Conservation (phyloP, 2,329 filamentous ascomycete genomes). For the Ophiostoma himal-ulmi region DNA sequence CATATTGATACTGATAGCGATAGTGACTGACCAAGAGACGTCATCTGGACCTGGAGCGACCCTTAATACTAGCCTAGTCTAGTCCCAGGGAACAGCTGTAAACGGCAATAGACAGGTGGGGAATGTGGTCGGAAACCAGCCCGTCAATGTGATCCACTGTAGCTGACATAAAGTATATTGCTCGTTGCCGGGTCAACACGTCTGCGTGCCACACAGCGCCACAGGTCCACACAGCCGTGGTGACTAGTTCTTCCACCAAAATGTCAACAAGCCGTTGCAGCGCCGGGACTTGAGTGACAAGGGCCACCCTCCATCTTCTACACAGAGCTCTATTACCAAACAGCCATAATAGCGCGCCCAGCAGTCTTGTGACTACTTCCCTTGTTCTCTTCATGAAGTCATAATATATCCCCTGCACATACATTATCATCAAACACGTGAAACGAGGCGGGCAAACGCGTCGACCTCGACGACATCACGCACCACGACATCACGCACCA, state of each 20-base stretch:
- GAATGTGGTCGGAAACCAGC: not conserved
- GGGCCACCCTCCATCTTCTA: conserved; percentile 6
- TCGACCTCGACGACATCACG: not conserved
- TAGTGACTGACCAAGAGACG: conserved; percentile 9
- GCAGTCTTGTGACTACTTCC: not conserved
- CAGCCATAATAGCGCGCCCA: not conserved
- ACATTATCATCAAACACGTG: conserved; percentile 7
- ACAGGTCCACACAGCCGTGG: conserved; percentile 12
- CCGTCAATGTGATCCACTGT: not conserved
- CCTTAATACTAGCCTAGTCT: not conserved
- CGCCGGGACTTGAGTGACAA: not conserved
- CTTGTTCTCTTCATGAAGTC: not conserved
- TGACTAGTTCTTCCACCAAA: conserved; percentile 14
- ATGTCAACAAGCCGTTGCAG: conserved; percentile 15
- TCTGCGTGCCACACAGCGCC: not conserved
- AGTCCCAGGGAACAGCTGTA: not conserved
- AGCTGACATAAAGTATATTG: not conserved
- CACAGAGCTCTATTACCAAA: conserved; percentile 3
- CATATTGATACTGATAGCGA: conserved; percentile 9
- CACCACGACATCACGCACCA: not conserved
- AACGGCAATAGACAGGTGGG: not conserved
- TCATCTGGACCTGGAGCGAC: conserved; percentile 15
- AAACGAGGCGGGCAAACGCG: conserved; percentile 10
- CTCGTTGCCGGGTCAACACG: conserved; percentile 7
- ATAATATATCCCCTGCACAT: not conserved